phyloP scores from a whole-genome alignment of 1,284 basidiomycete genomes.

The Peniophora sp. region DNA sequence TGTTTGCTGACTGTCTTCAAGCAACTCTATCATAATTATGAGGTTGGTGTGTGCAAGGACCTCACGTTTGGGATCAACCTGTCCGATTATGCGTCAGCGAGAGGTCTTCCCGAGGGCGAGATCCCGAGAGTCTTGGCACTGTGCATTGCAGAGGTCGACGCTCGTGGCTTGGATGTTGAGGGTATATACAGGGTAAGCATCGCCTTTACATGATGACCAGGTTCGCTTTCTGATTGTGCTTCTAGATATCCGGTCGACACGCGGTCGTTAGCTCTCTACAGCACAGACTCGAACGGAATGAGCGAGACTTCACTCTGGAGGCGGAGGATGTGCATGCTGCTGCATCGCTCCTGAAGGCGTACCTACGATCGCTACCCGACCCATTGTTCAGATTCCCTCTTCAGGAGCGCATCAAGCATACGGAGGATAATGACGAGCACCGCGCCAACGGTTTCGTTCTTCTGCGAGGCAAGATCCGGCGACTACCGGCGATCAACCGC shows the following conservation, averaged over 20 bases:
- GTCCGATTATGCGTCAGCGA: conserved; percentile 86
- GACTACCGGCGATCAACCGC: conserved; percentile 83
- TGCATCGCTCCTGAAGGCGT: conserved; percentile 87
- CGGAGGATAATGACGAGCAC: conserved; percentile 69
- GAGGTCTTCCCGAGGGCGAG: conserved; percentile 65
- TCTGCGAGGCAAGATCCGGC: conserved; percentile 74
- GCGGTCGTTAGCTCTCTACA: conserved; percentile 83
- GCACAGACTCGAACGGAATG: conserved; percentile 86
- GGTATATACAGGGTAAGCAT: conserved; percentile 71
- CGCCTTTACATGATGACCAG: background rate
- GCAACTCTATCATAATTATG: conserved; percentile 64
- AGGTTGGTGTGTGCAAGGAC: conserved; percentile 83
- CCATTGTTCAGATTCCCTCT: conserved; percentile 85
- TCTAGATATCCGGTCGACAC: conserved; percentile 76
- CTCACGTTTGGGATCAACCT: conserved; percentile 91
- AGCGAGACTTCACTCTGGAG: conserved; percentile 77
- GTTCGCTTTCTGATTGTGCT: conserved; percentile 5
- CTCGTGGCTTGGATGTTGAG: conserved; percentile 72
- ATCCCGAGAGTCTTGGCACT: conserved; percentile 81
- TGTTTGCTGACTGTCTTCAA: no score
- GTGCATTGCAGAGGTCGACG: conserved; percentile 82
- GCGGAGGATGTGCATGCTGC: conserved; percentile 86
- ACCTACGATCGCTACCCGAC: conserved; percentile 88
- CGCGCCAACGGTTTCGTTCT: conserved; percentile 64
- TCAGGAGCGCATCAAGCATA: conserved; percentile 79